Base-by-base conservation (phyloP, 148 eudicot genomes). In the Fagopyrum homotropicum region DNA sequence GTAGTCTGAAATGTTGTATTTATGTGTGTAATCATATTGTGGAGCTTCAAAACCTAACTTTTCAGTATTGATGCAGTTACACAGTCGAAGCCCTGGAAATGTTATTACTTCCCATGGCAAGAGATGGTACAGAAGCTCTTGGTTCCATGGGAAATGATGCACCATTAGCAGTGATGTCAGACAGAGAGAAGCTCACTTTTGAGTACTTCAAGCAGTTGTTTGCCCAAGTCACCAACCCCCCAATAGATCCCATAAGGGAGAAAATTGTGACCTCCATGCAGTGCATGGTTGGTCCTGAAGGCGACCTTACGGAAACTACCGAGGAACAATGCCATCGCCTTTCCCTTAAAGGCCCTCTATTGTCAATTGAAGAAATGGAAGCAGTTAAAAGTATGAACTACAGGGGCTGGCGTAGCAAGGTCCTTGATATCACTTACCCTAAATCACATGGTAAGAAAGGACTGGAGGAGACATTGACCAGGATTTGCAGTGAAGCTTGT, bases 121-220 rank as follows among this genome's bases (percentile, higher is more conserved):
- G 92, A 83, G 98, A 96, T 83, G 96, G 94, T 29, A 78, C 89
- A 54, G 99, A 96, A 82, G 89, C 99, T 49, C 99, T 96, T 75
- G 99, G 99, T 81, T 96, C 99, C 22, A 96, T 96, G 99, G 99
- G 99, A 72, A 96, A 96, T 69, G 99, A 96, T 87, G 86, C 99
- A 72, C 99, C 99, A 22, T 85, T 96, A 85, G 99, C 99, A 7
- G 99, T 96, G 82, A 90, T 96, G 98, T 96, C 99, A n/a, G 82
- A 83, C 79, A 89, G 96, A 69, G 99, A 96, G 88, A 96, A 92
- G 75, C 97, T 96, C 75, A 86, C 90, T 71, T 96, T 96, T 77
- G 97, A 96, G 81, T 96, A 96, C 85, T 92, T 96, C 79, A 96
- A 96, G 80, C 99, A 96, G 84, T 84, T 96, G 97, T 96, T 96